Conservation (phyloP, 2,329 filamentous ascomycete species). For the Lasiodiplodia hormozganensis region DNA sequence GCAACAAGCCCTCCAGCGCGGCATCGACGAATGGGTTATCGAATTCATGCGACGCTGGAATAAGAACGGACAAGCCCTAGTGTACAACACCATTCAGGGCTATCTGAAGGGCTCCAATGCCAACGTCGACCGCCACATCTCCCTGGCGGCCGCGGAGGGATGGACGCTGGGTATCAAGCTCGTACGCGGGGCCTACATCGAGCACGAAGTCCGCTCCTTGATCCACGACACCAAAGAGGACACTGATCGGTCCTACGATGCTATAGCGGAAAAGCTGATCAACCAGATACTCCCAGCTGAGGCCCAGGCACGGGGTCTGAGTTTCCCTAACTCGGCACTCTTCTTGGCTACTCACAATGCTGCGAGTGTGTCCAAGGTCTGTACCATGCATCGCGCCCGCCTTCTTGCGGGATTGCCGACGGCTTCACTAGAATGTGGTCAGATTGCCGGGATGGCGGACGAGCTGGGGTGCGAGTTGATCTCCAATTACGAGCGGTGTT, state of each 20-base stretch:
- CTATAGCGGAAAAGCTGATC: conserved; percentile 64
- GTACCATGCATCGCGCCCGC: conserved; percentile 50
- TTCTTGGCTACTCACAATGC: conserved; percentile 86
- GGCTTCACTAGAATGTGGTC: conserved; percentile 66
- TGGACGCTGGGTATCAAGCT: conserved; percentile 64
- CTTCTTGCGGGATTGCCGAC: conserved; percentile 52
- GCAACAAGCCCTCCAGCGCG: conserved; percentile 75
- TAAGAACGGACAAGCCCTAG: conserved; percentile 73
- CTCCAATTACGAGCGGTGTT: background rate
- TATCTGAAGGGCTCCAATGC: conserved; percentile 59
- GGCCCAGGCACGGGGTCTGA: conserved; percentile 49
- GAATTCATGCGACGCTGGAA: conserved; percentile 62
- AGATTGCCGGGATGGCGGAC: conserved; percentile 95
- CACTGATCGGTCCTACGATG: conserved; percentile 71
- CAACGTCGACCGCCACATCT: conserved; percentile 55
- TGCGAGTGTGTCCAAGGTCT: conserved; percentile 64
- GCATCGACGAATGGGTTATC: conserved; percentile 62
- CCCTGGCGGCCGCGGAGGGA: conserved; percentile 51
- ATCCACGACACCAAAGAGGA: conserved; percentile 63
- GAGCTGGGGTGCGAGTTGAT: conserved; percentile 71
- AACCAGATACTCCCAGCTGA: conserved; percentile 45
- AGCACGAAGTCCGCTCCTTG: conserved; percentile 55
- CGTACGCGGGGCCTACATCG: conserved; percentile 64
- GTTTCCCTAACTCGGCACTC: conserved; percentile 58
- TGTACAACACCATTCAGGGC: conserved; percentile 72